Base-by-base conservation (phyloP, 352 stramenopile genomes). In the Pythium monospermum region DNA sequence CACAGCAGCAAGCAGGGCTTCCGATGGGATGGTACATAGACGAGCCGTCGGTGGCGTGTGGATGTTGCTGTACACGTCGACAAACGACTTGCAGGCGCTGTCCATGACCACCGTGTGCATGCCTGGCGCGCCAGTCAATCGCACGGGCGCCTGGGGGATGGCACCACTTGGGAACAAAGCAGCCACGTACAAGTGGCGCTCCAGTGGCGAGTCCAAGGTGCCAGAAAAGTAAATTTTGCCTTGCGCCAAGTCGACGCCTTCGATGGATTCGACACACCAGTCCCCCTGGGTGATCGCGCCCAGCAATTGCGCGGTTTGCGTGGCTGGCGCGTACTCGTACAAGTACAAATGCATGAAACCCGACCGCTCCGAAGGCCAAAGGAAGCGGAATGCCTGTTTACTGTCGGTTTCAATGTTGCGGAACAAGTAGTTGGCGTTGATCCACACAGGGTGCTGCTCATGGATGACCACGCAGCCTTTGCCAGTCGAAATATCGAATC, bases 321-420 rank as follows among this genome's bases (percentile, higher is more conserved):
- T 63, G 21, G 64, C 54, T 26, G 73, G 52, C 30, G 59, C 65
- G 57, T 86, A 98, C 51, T 94, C 94, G 67, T 98, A 98, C 47
- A 98, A 66, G 70, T 99, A 98, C 39, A 99, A 63, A 52, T 98
- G 95, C 74, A 91, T 94, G 60, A 85, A 98, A n/a, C 95, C 95
- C 25, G 72, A 84, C 36, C 92, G 69, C 72, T 99, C 95, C 1
- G 85, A 97, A 11, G 79, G 91, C 88, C 96, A 98, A 31, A 98
- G 72, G 64, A 98, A 98, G 16, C 87, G 96, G 67, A 98, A 98
- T 6, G 74, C 77, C 42, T 77, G 79, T 46, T 92, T 80, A 56
- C 59, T 76, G 56, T 83, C 68, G 6, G 60, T 71, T 57, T 93
- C 77, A 44, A 96, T 86, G 48, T 82, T 91, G 37, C 91, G 76